Conservation (phyloP, 2,329 filamentous ascomycete genomes). For the Emmonsiellopsis sp. region DNA sequence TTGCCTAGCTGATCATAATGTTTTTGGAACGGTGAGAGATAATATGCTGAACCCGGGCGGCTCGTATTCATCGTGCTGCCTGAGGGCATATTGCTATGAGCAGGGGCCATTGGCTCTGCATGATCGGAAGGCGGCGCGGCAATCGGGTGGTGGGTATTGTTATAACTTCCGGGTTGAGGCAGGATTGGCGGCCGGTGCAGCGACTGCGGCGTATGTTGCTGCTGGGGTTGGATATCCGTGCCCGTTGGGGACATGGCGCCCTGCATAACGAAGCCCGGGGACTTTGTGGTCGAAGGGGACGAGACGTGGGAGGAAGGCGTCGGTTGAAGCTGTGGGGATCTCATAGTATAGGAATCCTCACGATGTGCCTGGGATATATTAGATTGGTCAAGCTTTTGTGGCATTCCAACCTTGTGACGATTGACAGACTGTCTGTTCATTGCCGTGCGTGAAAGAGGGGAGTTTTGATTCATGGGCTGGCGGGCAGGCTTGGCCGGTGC, state of each 20-base stretch:
- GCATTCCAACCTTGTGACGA: conserved; percentile 63
- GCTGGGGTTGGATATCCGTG: conserved; percentile 46
- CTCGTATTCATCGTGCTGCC: conserved; percentile 6
- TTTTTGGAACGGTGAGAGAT: conserved; percentile 81
- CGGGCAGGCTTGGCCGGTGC: conserved; percentile 54
- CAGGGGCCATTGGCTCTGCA: conserved; percentile 18
- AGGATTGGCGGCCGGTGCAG: conserved; percentile 37
- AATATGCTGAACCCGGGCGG: conserved; percentile 51
- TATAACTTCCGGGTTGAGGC: conserved; percentile 27
- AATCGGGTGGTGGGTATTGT: conserved; percentile 25
- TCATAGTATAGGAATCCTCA: conserved; percentile 30
- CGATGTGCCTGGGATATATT: conserved; percentile 41
- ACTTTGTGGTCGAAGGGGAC: conserved; percentile 55
- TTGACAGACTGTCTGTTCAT: conserved; percentile 69
- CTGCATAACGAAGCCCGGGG: conserved; percentile 52
- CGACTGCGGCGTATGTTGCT: conserved; percentile 32
- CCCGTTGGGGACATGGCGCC: conserved; percentile 54
- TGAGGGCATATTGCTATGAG: neutral
- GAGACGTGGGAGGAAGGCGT: conserved; percentile 73
- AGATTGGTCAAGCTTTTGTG: conserved; percentile 53
- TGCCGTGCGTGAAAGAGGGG: conserved; percentile 70
- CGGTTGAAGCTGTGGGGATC: conserved; percentile 67
- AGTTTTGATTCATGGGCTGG: conserved; percentile 61
- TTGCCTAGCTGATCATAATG: conserved; percentile 95
- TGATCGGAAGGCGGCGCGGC: conserved; percentile 30